These are phyloP conservation scores for Camellia sinensis DNA, from an alignment of 148 eudicot species.

Conservation along the genomic window DNA sequence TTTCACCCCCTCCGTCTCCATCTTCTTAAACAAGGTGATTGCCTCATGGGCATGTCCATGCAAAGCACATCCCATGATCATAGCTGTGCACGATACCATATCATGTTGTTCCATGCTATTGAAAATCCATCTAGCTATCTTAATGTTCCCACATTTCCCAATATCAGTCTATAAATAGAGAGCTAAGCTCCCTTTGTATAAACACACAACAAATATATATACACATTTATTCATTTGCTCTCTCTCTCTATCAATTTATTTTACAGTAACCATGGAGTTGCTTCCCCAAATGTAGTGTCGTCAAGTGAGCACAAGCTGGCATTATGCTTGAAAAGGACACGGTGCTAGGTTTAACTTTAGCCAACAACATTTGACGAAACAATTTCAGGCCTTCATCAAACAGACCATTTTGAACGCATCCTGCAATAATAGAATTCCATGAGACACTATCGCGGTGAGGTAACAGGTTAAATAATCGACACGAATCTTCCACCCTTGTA, in stretches of 20 bases:
- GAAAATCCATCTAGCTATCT: constrained; percentile 56
- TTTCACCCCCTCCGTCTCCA: constrained; percentile 52
- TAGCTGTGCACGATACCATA: constrained; percentile 77
- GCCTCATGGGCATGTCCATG: constrained; percentile 68
- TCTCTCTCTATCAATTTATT: no score
- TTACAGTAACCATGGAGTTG: constrained; percentile 75
- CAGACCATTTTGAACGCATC: constrained; percentile 69
- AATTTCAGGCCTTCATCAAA: constrained; percentile 67
- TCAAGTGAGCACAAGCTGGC: constrained; percentile 81
- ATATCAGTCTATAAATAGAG: no score
- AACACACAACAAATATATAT: no score
- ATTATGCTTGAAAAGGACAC: constrained; percentile 72
- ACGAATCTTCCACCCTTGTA: constrained; percentile 48
- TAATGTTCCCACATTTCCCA: constrained; percentile 68
- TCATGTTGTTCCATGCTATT: constrained; percentile 55
- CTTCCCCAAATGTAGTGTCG: constrained; percentile 66
- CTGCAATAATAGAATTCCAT: constrained; percentile 77
- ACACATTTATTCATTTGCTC: no score
- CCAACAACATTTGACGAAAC: constrained; percentile 62
- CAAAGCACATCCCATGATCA: constrained; percentile 80
- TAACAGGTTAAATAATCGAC: constrained; percentile 41
- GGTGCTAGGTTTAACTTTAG: constrained; percentile 48
- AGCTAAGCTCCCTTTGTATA: no score
- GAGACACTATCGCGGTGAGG: constrained; percentile 52
- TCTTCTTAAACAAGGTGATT: constrained; percentile 48